Evolutionary conservation across 2,329 filamentous ascomycete genomes (phyloP).

Genomic region (Lojkania enalia): DNA sequence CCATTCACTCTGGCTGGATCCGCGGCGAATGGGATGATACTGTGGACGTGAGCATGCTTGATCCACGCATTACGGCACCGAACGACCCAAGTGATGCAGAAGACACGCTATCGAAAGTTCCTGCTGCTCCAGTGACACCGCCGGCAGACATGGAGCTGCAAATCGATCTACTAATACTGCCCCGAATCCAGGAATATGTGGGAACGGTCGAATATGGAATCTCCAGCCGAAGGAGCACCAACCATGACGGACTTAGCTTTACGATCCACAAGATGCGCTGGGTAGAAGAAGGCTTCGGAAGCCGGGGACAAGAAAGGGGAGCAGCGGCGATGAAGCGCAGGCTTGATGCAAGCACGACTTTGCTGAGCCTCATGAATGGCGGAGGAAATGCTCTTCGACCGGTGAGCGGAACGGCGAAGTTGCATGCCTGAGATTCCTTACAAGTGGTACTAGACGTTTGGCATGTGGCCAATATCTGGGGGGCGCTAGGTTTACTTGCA

Average conservation of each 20-base stretch:
- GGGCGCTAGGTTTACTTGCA: neutral
- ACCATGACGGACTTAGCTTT: constrained; percentile 87
- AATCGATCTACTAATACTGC: constrained; percentile 82
- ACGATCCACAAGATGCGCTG: constrained; percentile 81
- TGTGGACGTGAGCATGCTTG: constrained; percentile 70
- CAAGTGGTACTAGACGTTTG: too few species aligned
- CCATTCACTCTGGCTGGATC: constrained; percentile 92
- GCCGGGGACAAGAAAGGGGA: constrained; percentile 43
- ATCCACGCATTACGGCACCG: constrained; percentile 54
- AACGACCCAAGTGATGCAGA: constrained; percentile 48
- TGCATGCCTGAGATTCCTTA: constrained; percentile 32
- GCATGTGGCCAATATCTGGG: neutral
- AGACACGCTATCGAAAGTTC: constrained; percentile 46
- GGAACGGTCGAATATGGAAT: constrained; percentile 78
- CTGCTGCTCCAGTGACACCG: constrained; percentile 61
- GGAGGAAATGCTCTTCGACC: constrained; percentile 23
- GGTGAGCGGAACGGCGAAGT: constrained; percentile 30
- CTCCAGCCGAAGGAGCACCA: constrained; percentile 77
- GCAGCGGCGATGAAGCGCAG: constrained; percentile 43
- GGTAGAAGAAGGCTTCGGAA: constrained; percentile 70
- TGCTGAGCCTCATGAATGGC: constrained; percentile 37
- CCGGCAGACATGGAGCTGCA: constrained; percentile 77
- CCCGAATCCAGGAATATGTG: constrained; percentile 74
- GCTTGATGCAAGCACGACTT: constrained; percentile 40
- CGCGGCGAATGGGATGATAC: constrained; percentile 83